These are phyloP conservation scores for Vicia sativa DNA, from an alignment of 306 rosid genomes.

Conservation along the genomic window DNA sequence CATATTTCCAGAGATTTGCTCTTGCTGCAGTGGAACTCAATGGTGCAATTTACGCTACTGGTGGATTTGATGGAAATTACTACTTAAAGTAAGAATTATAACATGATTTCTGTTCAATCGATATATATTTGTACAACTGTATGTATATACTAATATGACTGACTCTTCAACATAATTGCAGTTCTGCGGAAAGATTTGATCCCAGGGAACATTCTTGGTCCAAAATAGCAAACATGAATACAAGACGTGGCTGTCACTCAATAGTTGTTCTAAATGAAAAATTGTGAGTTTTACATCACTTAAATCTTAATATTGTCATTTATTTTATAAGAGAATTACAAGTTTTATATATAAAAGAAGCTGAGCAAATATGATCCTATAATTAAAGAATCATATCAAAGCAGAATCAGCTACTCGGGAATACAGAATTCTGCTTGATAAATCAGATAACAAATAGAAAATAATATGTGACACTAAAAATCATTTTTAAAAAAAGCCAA, in stretches of 20 bases:
- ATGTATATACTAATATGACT: constrained; percentile 3
- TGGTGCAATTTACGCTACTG: constrained; percentile 76
- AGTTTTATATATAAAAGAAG: background rate
- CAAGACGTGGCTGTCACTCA: constrained; percentile 47
- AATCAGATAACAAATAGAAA: too few relatives aligned
- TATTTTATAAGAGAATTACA: background rate
- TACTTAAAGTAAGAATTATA: constrained; percentile 67
- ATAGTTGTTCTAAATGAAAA: background rate
- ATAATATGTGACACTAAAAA: too few relatives aligned
- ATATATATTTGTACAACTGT: constrained; percentile 12
- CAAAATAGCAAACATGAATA: constrained; percentile 54
- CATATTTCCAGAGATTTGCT: constrained; percentile 70
- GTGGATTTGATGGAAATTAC: constrained; percentile 78
- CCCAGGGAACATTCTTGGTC: constrained; percentile 84
- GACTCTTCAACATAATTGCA: constrained; percentile 43
- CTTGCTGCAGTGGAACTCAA: constrained; percentile 78
- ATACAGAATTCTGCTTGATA: background rate
- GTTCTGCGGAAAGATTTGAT: constrained; percentile 84
- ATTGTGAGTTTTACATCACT: background rate
- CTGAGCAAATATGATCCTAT: too few relatives aligned
- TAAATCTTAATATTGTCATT: background rate
- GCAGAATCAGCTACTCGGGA: too few relatives aligned
- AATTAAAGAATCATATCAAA: background rate
- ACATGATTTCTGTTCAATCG: constrained; percentile 21
- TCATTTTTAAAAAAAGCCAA: too few relatives aligned